phyloP scores from a whole-genome alignment of 352 stramenopile genomes.

The Phytophthora europaea region DNA sequence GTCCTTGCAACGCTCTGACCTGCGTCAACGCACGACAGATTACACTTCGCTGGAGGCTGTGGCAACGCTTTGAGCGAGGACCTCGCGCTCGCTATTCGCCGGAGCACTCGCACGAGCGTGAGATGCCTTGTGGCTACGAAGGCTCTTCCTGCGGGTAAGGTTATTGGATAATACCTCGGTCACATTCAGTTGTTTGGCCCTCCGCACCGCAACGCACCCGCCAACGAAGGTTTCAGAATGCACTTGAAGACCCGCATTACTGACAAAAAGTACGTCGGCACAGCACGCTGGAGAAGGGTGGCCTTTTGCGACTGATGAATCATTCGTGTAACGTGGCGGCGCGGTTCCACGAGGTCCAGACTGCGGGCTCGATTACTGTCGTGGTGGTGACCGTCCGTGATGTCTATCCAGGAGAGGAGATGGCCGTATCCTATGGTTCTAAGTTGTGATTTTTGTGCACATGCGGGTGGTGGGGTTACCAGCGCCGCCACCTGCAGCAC shows the following conservation, averaged over 20 bases:
- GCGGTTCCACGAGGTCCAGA: background rate
- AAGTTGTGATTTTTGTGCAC: background rate
- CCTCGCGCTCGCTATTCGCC: background rate
- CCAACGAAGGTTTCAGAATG: background rate
- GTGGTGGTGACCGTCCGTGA: background rate
- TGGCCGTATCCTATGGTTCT: background rate
- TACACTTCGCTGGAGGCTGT: background rate
- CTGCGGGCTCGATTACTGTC: background rate
- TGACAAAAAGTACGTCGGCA: background rate
- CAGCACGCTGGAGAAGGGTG: background rate
- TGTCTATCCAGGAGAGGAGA: background rate
- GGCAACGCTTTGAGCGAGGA: background rate
- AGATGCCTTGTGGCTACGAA: background rate
- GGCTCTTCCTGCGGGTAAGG: background rate
- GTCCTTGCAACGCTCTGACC: background rate
- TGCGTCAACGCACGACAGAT: background rate
- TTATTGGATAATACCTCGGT: background rate
- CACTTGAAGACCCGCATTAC: background rate
- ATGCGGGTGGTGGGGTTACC: background rate
- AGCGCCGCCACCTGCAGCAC: background rate
- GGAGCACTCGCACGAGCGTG: background rate
- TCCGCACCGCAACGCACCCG: background rate
- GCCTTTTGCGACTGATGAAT: background rate
- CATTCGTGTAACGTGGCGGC: background rate
- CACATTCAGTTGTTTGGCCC: background rate